Evolutionary conservation across 2,329 filamentous ascomycete species (phyloP), one percentile per base, ranked within the genome.

Genomic region (Daldinia eschscholtzii): DNA sequence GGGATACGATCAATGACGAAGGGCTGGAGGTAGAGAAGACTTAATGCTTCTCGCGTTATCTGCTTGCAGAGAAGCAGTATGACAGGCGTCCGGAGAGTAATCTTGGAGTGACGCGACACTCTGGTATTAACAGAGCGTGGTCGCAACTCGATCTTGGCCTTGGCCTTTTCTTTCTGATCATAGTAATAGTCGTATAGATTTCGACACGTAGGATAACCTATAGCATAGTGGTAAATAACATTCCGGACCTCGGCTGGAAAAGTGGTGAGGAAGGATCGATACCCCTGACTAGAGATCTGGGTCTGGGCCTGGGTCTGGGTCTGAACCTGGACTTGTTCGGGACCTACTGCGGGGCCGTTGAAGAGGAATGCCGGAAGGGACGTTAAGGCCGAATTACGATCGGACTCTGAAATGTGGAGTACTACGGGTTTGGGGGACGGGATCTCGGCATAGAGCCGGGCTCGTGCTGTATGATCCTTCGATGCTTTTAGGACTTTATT

Each of bases 1-100:
- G 79, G 79, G 7, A 79, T 73, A n/a, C 76, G 75, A 70, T 81
- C 79, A 55, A 81, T 72, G 59, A 79, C 65, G 48, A 81, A 73
- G 23, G 70, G 52, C 9, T 70, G 71, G 1, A 74, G 50, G 18
- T 70, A 71, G 0, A 81, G 71, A 3, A 79, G 26, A 35, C 70
- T 71, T 9, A 79, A 62, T n/a, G 76, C 76, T 71, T 81, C 79
- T 33, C 62, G 63, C 0, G 79, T 80, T 56, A 80, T 76, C 64
- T 74, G 70, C 56, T 76, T 78, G 69, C 77, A 79, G 52, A 81
- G 77, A 9, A 81, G 75, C 7, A 80, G 73, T 30, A 81, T 77
- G 13, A 75, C 76, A 1, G 79, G 78, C 4, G 79, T 79, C 48
- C 50, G 64, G 13, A 77, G 67, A 28, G 33, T 35, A 52, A 72